Evolutionary conservation across 352 stramenopile species (phyloP).

Genomic region (Globisporangium orthogonon): DNA sequence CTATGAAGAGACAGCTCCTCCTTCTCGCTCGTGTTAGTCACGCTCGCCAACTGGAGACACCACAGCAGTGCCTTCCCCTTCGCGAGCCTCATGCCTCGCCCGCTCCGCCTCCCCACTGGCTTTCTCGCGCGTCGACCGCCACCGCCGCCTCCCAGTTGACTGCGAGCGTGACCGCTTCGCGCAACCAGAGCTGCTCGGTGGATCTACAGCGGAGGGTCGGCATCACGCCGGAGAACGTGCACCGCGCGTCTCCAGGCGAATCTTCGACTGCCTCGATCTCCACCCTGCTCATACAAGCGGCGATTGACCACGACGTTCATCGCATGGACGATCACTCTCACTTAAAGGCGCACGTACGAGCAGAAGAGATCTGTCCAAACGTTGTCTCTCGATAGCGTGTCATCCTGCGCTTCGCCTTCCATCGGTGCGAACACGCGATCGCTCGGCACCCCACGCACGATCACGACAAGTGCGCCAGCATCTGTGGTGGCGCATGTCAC

Average conservation of each 20-base stretch:
- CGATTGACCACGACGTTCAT: too few relatives aligned
- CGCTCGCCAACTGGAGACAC: too few relatives aligned
- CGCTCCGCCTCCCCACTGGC: background rate
- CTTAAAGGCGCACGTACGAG: background rate
- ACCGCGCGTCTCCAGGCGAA: background rate
- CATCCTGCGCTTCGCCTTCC: background rate
- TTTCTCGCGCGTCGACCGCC: background rate
- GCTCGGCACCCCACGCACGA: constrained; percentile 1
- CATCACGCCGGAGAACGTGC: background rate
- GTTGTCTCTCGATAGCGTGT: background rate
- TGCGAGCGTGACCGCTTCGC: constrained; percentile 2
- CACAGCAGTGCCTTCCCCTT: background rate
- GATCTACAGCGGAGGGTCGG: background rate
- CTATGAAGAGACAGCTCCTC: too few relatives aligned
- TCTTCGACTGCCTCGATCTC: background rate
- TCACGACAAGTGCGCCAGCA: background rate
- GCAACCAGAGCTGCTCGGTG: constrained; percentile 2
- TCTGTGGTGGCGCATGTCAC: background rate
- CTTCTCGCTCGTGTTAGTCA: too few relatives aligned
- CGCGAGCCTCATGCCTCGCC: background rate
- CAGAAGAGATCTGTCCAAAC: constrained; percentile 13
- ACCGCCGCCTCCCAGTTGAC: constrained; percentile 2
- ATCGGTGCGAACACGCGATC: background rate
- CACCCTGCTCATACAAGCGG: background rate
- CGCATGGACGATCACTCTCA: too few relatives aligned